A percentile compares a stretch with the other conserved stretches of the same genome.
Conservation (phyloP, 2,329 filamentous ascomycete species). For the Xylariaceae sp. region DNA sequence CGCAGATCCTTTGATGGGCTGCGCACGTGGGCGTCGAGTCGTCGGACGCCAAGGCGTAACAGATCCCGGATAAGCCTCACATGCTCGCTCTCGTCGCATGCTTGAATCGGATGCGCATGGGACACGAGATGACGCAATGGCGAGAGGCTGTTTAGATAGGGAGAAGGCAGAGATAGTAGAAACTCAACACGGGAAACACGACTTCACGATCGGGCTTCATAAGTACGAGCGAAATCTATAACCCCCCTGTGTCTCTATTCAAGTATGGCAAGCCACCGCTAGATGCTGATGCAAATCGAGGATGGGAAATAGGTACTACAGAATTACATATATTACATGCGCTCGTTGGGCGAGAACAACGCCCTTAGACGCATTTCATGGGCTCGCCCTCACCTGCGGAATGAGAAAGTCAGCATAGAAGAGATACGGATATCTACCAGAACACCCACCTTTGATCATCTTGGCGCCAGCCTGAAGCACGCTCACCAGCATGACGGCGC, state of each 20-base stretch:
- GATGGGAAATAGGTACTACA: slow-evolving; percentile 2
- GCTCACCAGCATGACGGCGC: slow-evolving; percentile 75
- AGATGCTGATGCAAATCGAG: too few species aligned
- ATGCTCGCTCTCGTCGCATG: not conserved
- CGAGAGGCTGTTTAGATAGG: too few species aligned
- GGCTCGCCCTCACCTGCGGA: slow-evolving; percentile 29
- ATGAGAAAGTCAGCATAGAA: slow-evolving; percentile 20
- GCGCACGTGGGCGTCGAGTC: too few species aligned
- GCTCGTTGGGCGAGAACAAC: slow-evolving; percentile 4
- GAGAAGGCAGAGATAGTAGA: not conserved
- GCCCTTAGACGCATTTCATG: slow-evolving; percentile 29
- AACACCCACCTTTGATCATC: slow-evolving; percentile 50
- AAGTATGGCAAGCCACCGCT: too few species aligned
- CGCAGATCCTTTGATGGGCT: too few species aligned
- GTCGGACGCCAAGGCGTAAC: too few species aligned
- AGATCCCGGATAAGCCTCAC: too few species aligned
- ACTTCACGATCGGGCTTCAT: too few species aligned
- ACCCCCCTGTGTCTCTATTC: too few species aligned
- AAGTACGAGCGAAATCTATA: too few species aligned
- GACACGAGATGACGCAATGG: not conserved
- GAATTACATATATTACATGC: slow-evolving; percentile 10
- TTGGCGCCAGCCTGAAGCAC: slow-evolving; percentile 68
- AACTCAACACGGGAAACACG: too few species aligned
- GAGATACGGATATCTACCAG: not conserved
- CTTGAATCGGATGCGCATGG: not conserved